Percentiles rank a stretch among this genome's conserved stretches.
Evolutionary conservation across 495 filamentous ascomycete species (phyloP).

Genomic region (Penicillium flavigenum): DNA sequence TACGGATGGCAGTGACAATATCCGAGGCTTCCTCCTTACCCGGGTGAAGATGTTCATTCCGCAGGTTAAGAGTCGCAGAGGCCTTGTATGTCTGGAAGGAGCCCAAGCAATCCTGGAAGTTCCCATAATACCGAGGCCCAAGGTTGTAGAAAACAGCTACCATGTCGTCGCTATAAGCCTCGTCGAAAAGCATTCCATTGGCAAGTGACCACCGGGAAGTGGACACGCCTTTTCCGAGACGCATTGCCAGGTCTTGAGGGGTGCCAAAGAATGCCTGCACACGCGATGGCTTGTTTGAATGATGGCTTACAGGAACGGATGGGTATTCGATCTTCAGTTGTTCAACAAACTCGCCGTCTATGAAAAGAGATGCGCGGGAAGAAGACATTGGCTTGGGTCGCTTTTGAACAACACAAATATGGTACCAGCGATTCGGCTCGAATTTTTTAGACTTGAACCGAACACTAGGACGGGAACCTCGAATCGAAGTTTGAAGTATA

Average conservation of each 20-base stretch:
- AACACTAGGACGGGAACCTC: conserved; percentile 80
- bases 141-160: conserved; percentile 87
- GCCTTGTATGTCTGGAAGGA: conserved; percentile 96
- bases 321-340: conserved; percentile 89
- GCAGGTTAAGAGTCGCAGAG: conserved; percentile 85
- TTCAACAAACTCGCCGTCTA: conserved; percentile 91
- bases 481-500: conserved; percentile 94
- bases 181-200: conserved; percentile 82
- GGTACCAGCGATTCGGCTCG: conserved; percentile 78
- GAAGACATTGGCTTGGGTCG: conserved; percentile 70
- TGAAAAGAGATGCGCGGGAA: conserved; percentile 83
- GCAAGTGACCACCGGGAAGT: conserved; percentile 83
- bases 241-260: conserved; percentile 82
- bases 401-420: conserved; percentile 82
- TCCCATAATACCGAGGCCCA: conserved; percentile 86
- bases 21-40: conserved; percentile 91
- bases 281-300: conserved; percentile 55
- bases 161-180: conserved; percentile 86
- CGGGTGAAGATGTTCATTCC: conserved; percentile 87
- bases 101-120: conserved; percentile 93
- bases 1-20: conserved; percentile 81
- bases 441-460: conserved; percentile 85
- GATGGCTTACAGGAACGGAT: conserved; percentile 52
- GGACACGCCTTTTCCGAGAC: conserved; percentile 72
- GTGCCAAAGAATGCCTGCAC: conserved; percentile 94